Conservation (phyloP, 2,329 filamentous ascomycete genomes). For the Dryadomyces sulphureus region DNA sequence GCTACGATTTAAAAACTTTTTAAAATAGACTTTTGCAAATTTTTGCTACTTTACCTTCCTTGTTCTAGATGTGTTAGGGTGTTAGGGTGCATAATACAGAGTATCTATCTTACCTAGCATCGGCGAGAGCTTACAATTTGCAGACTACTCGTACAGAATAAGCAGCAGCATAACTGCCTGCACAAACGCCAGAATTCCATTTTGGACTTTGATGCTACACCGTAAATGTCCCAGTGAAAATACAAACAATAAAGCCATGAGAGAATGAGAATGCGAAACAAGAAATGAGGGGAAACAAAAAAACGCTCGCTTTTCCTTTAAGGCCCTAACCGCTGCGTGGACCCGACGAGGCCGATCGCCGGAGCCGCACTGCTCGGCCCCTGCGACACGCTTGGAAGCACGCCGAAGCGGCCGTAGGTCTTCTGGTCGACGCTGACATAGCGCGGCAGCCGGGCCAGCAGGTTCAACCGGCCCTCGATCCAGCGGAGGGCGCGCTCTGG, state of each 20-base stretch:
- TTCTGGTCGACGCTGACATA: slow-evolving; percentile 94
- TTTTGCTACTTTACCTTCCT: no score
- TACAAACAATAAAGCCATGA: neutral
- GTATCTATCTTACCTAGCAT: no score
- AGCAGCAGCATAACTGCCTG: no score
- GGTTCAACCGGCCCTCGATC: slow-evolving; percentile 77
- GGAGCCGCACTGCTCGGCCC: slow-evolving; percentile 23
- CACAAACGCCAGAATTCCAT: no score
- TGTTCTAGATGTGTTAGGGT: no score
- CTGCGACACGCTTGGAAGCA: slow-evolving; percentile 43
- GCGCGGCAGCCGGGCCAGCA: slow-evolving; percentile 71
- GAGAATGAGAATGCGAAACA: neutral
- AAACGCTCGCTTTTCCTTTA: slow-evolving; percentile 25
- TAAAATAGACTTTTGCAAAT: no score
- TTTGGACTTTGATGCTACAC: no score
- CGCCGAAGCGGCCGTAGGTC: slow-evolving; percentile 83
- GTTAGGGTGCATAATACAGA: no score
- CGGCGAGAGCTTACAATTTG: no score
- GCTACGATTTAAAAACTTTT: no score
- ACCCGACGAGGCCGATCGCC: slow-evolving; percentile 47
- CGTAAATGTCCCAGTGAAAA: neutral
- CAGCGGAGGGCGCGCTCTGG: slow-evolving; percentile 78
- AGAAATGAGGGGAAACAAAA: neutral
- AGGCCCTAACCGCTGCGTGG: slow-evolving; percentile 53
- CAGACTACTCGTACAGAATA: no score